A percentile compares a stretch with the other conserved stretches of the same genome.
Conservation (phyloP, 2,329 filamentous ascomycete species). For the Chaetomiaceae sp. region DNA sequence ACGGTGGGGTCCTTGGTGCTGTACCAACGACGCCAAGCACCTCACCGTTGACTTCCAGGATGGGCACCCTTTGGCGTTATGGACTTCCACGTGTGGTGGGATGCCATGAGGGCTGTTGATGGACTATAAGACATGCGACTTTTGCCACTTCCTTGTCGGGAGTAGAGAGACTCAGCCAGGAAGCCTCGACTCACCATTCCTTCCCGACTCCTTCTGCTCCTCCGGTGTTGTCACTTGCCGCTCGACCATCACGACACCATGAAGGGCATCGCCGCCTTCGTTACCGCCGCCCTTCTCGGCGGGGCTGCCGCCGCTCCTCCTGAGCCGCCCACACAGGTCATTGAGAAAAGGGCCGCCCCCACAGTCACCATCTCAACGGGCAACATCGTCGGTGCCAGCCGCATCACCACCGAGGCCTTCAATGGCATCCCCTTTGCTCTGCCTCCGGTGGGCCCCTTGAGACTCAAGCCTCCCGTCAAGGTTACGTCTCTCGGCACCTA, state of each 20-base stretch:
- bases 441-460: constrained; percentile 59
- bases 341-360: constrained; percentile 44
- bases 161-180: constrained; percentile 5
- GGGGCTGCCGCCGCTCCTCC: constrained; percentile 23
- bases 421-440: constrained; percentile 72
- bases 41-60: not conserved
- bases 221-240: not conserved
- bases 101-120: not conserved
- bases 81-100: not conserved
- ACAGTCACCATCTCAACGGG: constrained; percentile 52
- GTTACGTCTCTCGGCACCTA: constrained; percentile 57
- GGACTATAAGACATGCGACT: constrained; percentile 11
- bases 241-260: constrained; percentile 18
- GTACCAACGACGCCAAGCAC: constrained; percentile 4
- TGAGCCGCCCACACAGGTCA: constrained; percentile 25
- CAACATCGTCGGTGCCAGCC: constrained; percentile 48
- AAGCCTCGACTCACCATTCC: constrained; percentile 4
- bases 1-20: constrained; percentile 6
- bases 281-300: constrained; percentile 22
- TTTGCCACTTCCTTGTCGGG: not conserved
- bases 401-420: constrained; percentile 59
- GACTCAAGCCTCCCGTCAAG: constrained; percentile 63
- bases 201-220: not conserved
- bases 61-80: not conserved
- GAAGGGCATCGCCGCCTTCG: constrained; percentile 22